Conservation (phyloP, 2,329 filamentous ascomycete species). For the Coleophoma cylindrospora region DNA sequence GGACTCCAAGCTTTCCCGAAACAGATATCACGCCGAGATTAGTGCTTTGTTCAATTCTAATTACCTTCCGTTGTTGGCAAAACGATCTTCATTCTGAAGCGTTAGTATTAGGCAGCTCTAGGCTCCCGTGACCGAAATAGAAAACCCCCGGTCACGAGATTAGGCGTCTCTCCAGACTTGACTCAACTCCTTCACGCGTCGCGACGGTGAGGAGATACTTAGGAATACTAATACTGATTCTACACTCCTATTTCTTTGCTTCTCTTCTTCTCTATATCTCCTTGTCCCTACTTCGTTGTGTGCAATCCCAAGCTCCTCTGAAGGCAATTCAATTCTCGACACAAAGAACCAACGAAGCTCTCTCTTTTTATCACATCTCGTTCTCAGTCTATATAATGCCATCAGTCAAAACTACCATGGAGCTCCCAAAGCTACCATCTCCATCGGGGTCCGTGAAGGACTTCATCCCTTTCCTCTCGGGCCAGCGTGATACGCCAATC, state of each 20-base stretch:
- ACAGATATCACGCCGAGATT: no score
- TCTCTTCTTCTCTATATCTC: neutral
- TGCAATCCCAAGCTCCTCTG: neutral
- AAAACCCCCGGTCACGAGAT: neutral
- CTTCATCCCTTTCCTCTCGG: constrained; percentile 43
- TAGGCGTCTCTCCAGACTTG: neutral
- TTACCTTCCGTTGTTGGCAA: no score
- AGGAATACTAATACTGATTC: neutral
- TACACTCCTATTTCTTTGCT: neutral
- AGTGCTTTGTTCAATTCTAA: no score
- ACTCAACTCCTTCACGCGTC: neutral
- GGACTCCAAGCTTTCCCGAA: no score
- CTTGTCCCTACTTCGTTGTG: neutral
- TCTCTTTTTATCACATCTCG: neutral
- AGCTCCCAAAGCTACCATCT: constrained; percentile 19
- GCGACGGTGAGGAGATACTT: neutral
- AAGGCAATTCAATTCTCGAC: neutral
- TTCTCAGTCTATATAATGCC: neutral
- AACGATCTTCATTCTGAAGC: no score
- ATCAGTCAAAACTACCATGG: constrained; percentile 3
- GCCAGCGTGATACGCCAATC: constrained; percentile 48
- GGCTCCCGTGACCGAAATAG: neutral
- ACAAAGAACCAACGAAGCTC: neutral
- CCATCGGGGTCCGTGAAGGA: constrained; percentile 16
- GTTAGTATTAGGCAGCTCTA: neutral